A percentile compares a stretch with the other conserved stretches of the same genome.
phyloP scores from a whole-genome alignment of 1,284 basidiomycete genomes.

The Mycena citricolor region DNA sequence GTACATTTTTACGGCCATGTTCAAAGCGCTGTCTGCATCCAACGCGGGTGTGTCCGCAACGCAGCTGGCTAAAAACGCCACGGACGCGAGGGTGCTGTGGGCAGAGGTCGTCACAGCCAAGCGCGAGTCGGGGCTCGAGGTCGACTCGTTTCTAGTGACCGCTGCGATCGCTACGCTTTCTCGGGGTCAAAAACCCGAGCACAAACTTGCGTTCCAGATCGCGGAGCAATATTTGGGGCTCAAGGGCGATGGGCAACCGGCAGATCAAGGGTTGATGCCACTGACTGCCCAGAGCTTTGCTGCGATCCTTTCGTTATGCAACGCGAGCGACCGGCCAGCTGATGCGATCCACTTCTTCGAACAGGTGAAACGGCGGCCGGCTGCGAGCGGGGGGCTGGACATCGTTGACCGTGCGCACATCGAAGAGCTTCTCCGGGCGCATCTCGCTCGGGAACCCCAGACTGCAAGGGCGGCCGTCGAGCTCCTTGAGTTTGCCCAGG shows the following conservation, averaged over 20 bases:
- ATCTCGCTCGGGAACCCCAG: slow-evolving; percentile 39
- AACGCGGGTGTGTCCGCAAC: slow-evolving; percentile 21
- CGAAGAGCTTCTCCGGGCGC: slow-evolving; percentile 56
- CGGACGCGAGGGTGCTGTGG: slow-evolving; percentile 70
- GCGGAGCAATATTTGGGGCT: slow-evolving; percentile 64
- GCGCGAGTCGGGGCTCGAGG: slow-evolving; percentile 42
- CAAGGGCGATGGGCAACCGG: slow-evolving; percentile 42
- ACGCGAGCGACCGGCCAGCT: slow-evolving; percentile 42
- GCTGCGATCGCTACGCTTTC: slow-evolving; percentile 52
- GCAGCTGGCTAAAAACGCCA: slow-evolving; percentile 35
- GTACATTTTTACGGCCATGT: slow-evolving; percentile 60
- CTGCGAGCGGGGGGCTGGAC: slow-evolving; percentile 33
- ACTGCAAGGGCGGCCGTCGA: slow-evolving; percentile 47
- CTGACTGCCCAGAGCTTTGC: slow-evolving; percentile 49
- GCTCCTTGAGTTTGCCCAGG: slow-evolving; percentile 64
- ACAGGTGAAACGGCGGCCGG: slow-evolving; percentile 48
- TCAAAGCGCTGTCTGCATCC: slow-evolving; percentile 46
- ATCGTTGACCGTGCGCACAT: slow-evolving; percentile 55
- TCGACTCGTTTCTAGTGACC: slow-evolving; percentile 54
- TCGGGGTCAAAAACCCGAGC: slow-evolving; percentile 55
- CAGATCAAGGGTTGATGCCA: slow-evolving; percentile 36
- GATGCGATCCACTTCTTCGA: slow-evolving; percentile 56
- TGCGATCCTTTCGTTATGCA: slow-evolving; percentile 57
- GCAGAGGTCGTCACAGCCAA: slow-evolving; percentile 53
- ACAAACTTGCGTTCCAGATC: slow-evolving; percentile 62